Evolutionary conservation across 2,329 filamentous ascomycete species (phyloP), one percentile per base, ranked within the genome.

Genomic region (Lasiodiplodia gonubiensis): DNA sequence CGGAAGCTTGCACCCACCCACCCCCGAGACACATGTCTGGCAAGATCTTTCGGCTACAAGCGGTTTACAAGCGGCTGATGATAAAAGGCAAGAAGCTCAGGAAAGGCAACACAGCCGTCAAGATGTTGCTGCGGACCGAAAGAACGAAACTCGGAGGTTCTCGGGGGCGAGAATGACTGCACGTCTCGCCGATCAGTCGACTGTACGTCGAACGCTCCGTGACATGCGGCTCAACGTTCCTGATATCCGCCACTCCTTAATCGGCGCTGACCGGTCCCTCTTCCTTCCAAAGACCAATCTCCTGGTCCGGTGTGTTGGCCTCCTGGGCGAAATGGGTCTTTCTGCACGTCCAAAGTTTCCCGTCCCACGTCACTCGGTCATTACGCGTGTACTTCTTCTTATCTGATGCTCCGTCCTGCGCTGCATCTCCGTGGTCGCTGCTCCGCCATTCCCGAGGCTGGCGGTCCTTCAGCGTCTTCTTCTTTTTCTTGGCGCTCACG

Each of bases 401-500:
- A 21, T 21, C 51, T 12, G 35, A 5, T n/a, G 11, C 37, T 21
- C 16, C 23, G 21, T 33, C 51, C 16, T 46, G 37, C 2, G 33
- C 14, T 52, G 46, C 57, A 42, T 10, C 39, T 7, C 54, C 21
- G 33, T 49, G 11, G 33, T 25, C 37, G 39, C 42, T 49, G 25
- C 39, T n/a, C 21, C 39, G 60, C 57, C 57, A 48, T 16, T 33
- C 60, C 35, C 27, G 61, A 5, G 27, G 48, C 14, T 39, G 33
- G n/a, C 23, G 33, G 18, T 57, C 37, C 16, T 48, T 48, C 16
- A 18, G 37, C 33, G 23, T 7, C 7, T 81, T 82, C 74, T 55
- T 49, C 48, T 33, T 55, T 23, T 80, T 81, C 49, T 63, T 63
- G 39, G 57, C 79, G 69, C 75, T 79, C 1, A 80, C 73, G 8